Percentiles rank a stretch among this genome's conserved stretches.
phyloP scores from a whole-genome alignment of 441 rosid species.

The Daphne laureola region DNA sequence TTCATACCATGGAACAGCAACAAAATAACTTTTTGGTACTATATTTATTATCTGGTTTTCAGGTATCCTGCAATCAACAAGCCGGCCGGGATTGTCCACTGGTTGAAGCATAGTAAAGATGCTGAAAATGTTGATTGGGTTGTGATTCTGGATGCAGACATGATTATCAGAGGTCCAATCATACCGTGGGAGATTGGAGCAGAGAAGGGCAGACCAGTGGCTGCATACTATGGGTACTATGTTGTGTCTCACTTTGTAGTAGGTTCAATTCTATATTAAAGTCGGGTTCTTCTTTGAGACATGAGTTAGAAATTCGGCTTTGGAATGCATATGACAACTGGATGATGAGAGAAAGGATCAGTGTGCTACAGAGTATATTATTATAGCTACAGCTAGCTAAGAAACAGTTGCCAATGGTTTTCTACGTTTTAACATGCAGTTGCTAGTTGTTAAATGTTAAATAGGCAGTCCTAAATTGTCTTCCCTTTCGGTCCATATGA shows the following conservation, averaged over 20 bases:
- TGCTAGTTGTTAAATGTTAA: conserved; percentile 10
- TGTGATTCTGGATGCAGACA: conserved; percentile 95
- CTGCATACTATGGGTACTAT: conserved; percentile 84
- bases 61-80: conserved; percentile 99
- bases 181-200: conserved; percentile 98
- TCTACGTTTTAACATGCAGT: not conserved
- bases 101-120: conserved; percentile 92
- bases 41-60: not conserved
- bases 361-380: no score
- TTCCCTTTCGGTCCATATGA: not conserved
- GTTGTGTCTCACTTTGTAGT: not conserved
- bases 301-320: not conserved
- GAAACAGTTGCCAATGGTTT: no score
- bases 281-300: conserved; percentile 1
- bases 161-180: conserved; percentile 91
- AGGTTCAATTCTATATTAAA: not conserved
- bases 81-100: conserved; percentile 94
- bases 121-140: conserved; percentile 92
- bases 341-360: no score
- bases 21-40: no score
- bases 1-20: no score
- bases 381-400: not conserved
- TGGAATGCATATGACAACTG: no score
- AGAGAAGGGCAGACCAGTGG: conserved; percentile 75
- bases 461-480: not conserved